A percentile compares a stretch with the other conserved stretches of the same genome.
Conservation (phyloP, 495 filamentous ascomycete genomes). For the Penicillium silybi region DNA sequence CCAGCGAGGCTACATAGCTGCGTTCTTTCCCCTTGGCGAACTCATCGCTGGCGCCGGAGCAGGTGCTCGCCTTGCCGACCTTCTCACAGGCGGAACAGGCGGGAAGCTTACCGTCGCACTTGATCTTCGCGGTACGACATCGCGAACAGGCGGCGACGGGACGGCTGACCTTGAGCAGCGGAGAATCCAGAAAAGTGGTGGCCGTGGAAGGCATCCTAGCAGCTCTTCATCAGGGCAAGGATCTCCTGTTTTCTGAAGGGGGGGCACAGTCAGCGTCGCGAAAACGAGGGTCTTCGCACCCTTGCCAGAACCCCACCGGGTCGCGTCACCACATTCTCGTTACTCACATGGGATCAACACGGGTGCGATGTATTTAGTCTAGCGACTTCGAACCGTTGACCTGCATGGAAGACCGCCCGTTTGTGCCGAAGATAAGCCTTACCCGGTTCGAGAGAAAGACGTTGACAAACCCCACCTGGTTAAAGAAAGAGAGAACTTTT, state of each 20-base stretch:
- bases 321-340: background rate
- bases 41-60: conserved; percentile 90
- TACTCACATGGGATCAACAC: background rate
- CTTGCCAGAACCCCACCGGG: background rate
- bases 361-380: no score
- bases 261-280: background rate
- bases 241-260: background rate
- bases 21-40: conserved; percentile 92
- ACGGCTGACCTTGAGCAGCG: conserved; percentile 80
- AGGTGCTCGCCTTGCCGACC: conserved; percentile 72
- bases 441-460: background rate
- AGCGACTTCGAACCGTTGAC: background rate
- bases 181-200: conserved; percentile 58
- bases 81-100: conserved; percentile 91
- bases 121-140: conserved; percentile 91
- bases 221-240: conserved; percentile 6
- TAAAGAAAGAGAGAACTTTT: no score
- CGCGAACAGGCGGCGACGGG: conserved; percentile 90
- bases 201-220: conserved; percentile 23
- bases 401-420: background rate
- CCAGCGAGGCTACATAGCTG: conserved; percentile 90
- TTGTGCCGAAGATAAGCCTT: background rate
- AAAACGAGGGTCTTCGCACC: background rate
- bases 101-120: conserved; percentile 91
- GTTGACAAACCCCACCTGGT: background rate